Evolutionary conservation across 2,329 filamentous ascomycete genomes (phyloP), one percentile per base, ranked within the genome.

Genomic region (Furcasterigmium furcatum): DNA sequence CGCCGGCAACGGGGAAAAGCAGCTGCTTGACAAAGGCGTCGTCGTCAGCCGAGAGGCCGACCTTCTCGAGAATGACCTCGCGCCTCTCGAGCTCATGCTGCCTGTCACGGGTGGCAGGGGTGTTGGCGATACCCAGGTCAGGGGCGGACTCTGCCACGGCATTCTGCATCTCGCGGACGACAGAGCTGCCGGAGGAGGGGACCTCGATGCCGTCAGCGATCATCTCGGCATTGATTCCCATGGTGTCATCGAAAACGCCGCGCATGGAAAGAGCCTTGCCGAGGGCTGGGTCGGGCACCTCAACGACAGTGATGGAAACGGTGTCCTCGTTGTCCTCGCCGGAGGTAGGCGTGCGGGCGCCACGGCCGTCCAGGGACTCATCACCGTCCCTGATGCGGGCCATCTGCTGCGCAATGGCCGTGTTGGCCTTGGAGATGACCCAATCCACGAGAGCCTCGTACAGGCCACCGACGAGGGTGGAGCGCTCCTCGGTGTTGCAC

Each of bases 221-320:
- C 91, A 99, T 97, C 71, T 99, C 94, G 1, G 87, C 79, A 56
- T 97, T 97, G 69, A 99, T 96, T 43, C 94, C 94, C 18, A 85
- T 74, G n/a, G 76, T 81, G 57, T 97, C 94, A 55, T 99, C 92
- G 57, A 99, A 99, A 29, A 97, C 82, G 13, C 88, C 89, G 32
- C 90, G 87, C 71, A 99, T 82, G 12, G 88, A 83, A n/a, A 95
- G 68, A 0, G 92, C 94, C 66, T 94, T 96, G 47, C 88, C 91
- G 1, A 99, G 74, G 2, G 80, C 76, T 24, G 88, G 84, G 51
- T 85, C 81, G 0, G 94, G 90, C 9, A 97, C 77, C 54, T 97
- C 94, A 6, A 99, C 72, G 9, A 99, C 76, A 1, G 90, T 95
- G 50, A 99, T 84, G 62, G 84, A 88, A 30, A 97, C 92, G 2